Base-by-base conservation (phyloP, 2,329 filamentous ascomycete genomes). In the Cytospora chrysosperma region DNA sequence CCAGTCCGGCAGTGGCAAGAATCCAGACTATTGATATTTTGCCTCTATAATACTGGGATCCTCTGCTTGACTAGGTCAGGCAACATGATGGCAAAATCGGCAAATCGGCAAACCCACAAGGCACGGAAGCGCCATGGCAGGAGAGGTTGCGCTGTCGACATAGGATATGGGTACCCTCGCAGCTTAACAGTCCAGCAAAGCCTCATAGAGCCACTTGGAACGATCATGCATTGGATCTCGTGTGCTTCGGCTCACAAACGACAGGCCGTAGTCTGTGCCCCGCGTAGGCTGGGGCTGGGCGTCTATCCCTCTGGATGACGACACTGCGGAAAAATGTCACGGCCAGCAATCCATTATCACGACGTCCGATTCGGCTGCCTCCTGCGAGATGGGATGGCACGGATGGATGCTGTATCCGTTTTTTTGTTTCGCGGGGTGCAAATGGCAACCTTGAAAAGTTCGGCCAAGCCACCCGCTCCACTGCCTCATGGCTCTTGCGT, bases 341-440 rank as follows among this genome's bases (percentile, higher is more conserved):
- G 28, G 54, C 49, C 40, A 21, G 56, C n/a, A 24, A 57, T 40
- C 54, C 40, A 24, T 49, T n/a, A 32, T 53, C 10, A 34, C 32
- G 40, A 62, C 50, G 7, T 56, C 28, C 53, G 58, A 58, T 47
- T 55, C 57, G 43, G 55, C 34, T 59, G 55, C 56, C 54, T 61
- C 59, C 40, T 55, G 27, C 50, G 26, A 30, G 24, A 19, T 53
- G 15, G 30, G 27, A 55, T 61, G 59, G 51, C 32, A 32, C 26
- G 50, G 51, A 52, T 30, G 37, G n/a, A 6, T 47, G n/a, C 43
- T 26, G 37, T 27, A 21, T 30, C 37, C 37, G 37, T 43, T 24
- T 55, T n/a, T 40, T 26, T 17, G 17, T 34, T 54, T 26, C 55
- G 59, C 51, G 51, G 51, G 51, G 51, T 61, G 27, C 51, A 34